Conservation (phyloP, 345 rosid species). For the Arabidopsis suecica region DNA sequence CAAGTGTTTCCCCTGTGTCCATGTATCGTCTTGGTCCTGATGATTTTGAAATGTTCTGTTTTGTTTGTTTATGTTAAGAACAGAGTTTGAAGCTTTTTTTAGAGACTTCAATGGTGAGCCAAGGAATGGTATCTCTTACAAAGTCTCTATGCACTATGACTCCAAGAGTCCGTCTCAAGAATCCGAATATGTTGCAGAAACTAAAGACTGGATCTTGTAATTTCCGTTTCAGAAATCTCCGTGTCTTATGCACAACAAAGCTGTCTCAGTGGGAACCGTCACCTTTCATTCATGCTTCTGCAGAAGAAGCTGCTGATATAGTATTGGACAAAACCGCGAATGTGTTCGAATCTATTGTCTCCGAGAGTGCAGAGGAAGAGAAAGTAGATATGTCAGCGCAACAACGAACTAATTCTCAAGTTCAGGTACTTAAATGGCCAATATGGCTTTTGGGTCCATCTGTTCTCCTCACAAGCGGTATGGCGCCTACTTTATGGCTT, state of each 20-base stretch:
- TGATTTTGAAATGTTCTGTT: slow-evolving; percentile 1
- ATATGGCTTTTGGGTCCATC: slow-evolving; percentile 89
- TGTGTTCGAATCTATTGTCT: slow-evolving; percentile 61
- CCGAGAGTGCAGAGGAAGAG: slow-evolving; percentile 50
- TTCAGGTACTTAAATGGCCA: slow-evolving; percentile 83
- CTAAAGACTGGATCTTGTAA: slow-evolving; percentile 29
- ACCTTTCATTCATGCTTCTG: slow-evolving; percentile 52
- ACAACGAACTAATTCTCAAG: slow-evolving; percentile 17
- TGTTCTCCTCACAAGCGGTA: slow-evolving; percentile 81
- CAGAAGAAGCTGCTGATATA: slow-evolving; percentile 51
- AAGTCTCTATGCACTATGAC: slow-evolving; percentile 47
- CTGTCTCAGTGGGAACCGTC: slow-evolving; percentile 72
- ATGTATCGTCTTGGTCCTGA: slow-evolving; percentile 21
- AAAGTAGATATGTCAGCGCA: slow-evolving; percentile 3
- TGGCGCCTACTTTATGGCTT: slow-evolving; percentile 91
- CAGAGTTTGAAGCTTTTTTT: slow-evolving; percentile 24
- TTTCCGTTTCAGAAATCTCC: slow-evolving; percentile 30
- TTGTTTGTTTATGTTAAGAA: slow-evolving; percentile 12
- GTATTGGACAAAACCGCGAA: slow-evolving; percentile 55
- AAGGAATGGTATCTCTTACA: slow-evolving; percentile 57
- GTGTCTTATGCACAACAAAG: slow-evolving; percentile 58
- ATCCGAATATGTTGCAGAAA: slow-evolving; percentile 43
- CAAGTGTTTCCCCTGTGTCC: slow-evolving; percentile 1
- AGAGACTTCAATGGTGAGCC: slow-evolving; percentile 43
- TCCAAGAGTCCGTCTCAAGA: slow-evolving; percentile 45